These are phyloP conservation scores for Arabidopsis thaliana DNA, from an alignment of 345 rosid genomes.

Conservation along the genomic window TAIR10.1 NC_003074.8:21721501-21722000, in stretches of 20 bases:
- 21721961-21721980: background rate
- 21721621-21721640: constrained; percentile 97
- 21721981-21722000: constrained; percentile 47
- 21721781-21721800: constrained; percentile 25
- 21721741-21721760: background rate
- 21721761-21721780: background rate
- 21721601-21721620: constrained; percentile 88
- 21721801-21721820: constrained; percentile 96
- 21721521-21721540: background rate
- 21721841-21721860: constrained; percentile 81
- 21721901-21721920: constrained; percentile 93
- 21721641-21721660: constrained; percentile 84
- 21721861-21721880: constrained; percentile 90
- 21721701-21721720: constrained; percentile 57
- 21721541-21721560: background rate
- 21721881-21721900: constrained; percentile 95
- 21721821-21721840: constrained; percentile 94
- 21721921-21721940: constrained; percentile 48
- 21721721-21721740: constrained; percentile 5
- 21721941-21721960: background rate
- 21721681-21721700: constrained; percentile 88
- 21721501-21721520: background rate
- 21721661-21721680: constrained; percentile 85
- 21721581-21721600: background rate
- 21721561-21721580: background rate